These are phyloP conservation scores for Leccinum laetum DNA, from an alignment of 1,284 basidiomycete species.

Conservation along the genomic window DNA sequence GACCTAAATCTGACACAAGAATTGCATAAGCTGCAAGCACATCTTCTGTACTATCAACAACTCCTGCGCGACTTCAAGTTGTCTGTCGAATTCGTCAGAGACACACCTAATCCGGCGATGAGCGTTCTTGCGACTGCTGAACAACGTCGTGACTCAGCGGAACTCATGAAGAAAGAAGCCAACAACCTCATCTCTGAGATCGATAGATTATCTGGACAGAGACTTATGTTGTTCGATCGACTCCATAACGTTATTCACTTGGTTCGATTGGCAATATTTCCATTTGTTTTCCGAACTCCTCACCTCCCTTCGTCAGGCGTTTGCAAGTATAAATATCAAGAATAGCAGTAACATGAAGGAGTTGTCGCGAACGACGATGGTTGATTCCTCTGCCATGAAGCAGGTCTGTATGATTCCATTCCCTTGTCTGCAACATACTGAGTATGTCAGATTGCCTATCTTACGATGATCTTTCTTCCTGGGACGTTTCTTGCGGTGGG, in stretches of 20 bases:
- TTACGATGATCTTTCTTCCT: slow-evolving; percentile 33
- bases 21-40: slow-evolving; percentile 53
- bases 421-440: not conserved
- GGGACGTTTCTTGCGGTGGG: slow-evolving; percentile 39
- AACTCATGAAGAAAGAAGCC: slow-evolving; percentile 44
- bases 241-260: slow-evolving; percentile 55
- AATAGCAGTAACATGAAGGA: slow-evolving; percentile 46
- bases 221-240: slow-evolving; percentile 45
- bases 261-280: slow-evolving; percentile 9
- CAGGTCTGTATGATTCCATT: slow-evolving; percentile 22
- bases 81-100: slow-evolving; percentile 45
- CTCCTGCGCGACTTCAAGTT: slow-evolving; percentile 54
- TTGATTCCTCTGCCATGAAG: slow-evolving; percentile 55
- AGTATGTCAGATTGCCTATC: slow-evolving; percentile 30
- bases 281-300: not conserved
- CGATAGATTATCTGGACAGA: slow-evolving; percentile 39
- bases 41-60: slow-evolving; percentile 51
- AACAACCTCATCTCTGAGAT: slow-evolving; percentile 46
- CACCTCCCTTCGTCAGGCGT: slow-evolving; percentile 35
- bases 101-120: slow-evolving; percentile 47
- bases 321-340: slow-evolving; percentile 47
- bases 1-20: slow-evolving; percentile 44
- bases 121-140: slow-evolving; percentile 17
- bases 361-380: slow-evolving; percentile 45
- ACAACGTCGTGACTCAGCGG: slow-evolving; percentile 17